These are phyloP conservation scores for Alternaria novae-zelandiae DNA, from an alignment of 2,329 filamentous ascomycete species.

Conservation along the genomic window DNA sequence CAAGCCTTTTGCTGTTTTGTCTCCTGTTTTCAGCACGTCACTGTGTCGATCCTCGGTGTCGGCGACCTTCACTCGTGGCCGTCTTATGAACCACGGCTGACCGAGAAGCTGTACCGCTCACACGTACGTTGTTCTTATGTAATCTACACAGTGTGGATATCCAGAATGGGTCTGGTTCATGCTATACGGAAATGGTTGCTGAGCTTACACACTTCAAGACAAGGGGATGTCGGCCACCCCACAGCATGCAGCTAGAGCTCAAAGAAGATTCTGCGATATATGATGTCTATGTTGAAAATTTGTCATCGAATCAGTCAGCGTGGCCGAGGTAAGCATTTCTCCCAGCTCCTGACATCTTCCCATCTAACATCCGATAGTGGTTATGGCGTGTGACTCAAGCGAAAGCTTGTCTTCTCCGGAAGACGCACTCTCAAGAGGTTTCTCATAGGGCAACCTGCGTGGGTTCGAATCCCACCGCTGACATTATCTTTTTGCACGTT, in stretches of 20 bases:
- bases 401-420: slow-evolving; percentile 2
- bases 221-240: background rate
- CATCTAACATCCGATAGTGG: slow-evolving; percentile 1
- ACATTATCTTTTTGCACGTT: slow-evolving; percentile 3
- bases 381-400: slow-evolving; percentile 14
- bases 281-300: background rate
- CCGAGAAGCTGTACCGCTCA: background rate
- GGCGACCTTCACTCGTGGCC: background rate
- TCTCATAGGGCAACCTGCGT: slow-evolving; percentile 13
- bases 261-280: background rate
- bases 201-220: background rate
- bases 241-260: background rate
- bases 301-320: background rate
- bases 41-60: background rate
- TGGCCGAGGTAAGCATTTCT: background rate
- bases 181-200: background rate
- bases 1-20: background rate
- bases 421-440: slow-evolving; percentile 1
- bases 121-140: background rate
- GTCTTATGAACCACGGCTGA: background rate
- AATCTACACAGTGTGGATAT: background rate
- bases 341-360: background rate
- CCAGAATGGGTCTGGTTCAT: background rate
- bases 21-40: background rate
- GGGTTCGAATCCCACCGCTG: slow-evolving; percentile 11